These are phyloP conservation scores for Parietaria judaica DNA, from an alignment of 306 rosid genomes.

Conservation along the genomic window DNA sequence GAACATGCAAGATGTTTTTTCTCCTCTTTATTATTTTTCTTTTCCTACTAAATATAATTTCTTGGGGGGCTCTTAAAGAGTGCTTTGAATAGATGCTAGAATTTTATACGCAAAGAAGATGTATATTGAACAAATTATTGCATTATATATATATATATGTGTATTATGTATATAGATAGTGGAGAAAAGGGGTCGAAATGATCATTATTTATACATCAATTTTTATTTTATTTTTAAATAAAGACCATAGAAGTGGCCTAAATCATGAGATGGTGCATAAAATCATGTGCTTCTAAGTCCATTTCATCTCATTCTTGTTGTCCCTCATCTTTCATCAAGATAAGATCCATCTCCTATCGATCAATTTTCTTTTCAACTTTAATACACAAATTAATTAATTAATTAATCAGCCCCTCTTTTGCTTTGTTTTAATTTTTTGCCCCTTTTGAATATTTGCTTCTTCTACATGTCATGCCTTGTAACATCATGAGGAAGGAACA, in stretches of 20 bases:
- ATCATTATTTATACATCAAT: not conserved
- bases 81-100: constrained; percentile 1
- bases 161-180: not conserved
- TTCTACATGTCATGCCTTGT: not conserved
- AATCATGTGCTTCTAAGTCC: constrained; percentile 28
- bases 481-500: constrained; percentile 15
- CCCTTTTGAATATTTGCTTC: not conserved
- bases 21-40: not conserved
- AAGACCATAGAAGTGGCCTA: constrained; percentile 18
- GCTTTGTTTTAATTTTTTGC: not conserved
- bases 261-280: constrained; percentile 31
- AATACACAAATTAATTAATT: not conserved
- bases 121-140: not conserved
- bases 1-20: not conserved
- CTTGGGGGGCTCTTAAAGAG: not conserved
- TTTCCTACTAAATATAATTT: not conserved
- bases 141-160: not conserved
- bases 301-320: constrained; percentile 16
- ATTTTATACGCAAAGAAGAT: not conserved
- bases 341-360: constrained; percentile 17
- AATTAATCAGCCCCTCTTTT: not conserved
- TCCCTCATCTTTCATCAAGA: constrained; percentile 22
- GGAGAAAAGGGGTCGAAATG: not conserved
- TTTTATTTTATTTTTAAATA: not conserved
- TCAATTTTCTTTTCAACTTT: constrained; percentile 7